phyloP scores from a whole-genome alignment of 75 land plant genomes.

The Picea glauca region DNA sequence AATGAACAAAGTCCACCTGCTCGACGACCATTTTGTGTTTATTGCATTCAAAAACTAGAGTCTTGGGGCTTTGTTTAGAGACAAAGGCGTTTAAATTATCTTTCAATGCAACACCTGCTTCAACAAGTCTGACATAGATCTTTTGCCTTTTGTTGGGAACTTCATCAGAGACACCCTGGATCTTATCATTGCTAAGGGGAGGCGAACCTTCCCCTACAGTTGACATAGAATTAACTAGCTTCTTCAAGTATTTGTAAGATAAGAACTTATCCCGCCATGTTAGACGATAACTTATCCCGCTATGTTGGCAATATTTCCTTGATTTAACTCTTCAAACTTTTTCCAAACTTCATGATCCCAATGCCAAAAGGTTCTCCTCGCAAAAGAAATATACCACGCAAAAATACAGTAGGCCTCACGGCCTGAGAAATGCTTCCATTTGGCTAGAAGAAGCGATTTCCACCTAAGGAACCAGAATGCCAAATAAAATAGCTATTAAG shows the following conservation, averaged over 20 bases:
- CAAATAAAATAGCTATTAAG: too few relatives aligned
- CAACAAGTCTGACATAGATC: background rate
- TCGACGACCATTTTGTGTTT: slow-evolving; percentile 4
- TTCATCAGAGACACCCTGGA: slow-evolving; percentile 2
- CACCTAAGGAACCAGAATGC: too few relatives aligned
- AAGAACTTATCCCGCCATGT: slow-evolving; percentile 83
- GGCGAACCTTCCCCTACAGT: background rate
- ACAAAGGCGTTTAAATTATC: background rate
- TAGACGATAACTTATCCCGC: slow-evolving; percentile 13
- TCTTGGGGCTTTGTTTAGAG: too few relatives aligned
- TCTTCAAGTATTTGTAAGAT: slow-evolving; percentile 83
- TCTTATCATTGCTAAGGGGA: background rate
- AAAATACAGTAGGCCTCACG: too few relatives aligned
- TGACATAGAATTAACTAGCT: slow-evolving; percentile 56
- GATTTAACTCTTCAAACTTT: too few relatives aligned
- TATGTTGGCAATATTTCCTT: too few relatives aligned
- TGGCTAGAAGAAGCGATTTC: too few relatives aligned
- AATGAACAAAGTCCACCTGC: slow-evolving; percentile 27
- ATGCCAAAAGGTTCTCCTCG: too few relatives aligned
- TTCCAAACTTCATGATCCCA: too few relatives aligned
- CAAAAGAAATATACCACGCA: too few relatives aligned
- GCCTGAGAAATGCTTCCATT: too few relatives aligned
- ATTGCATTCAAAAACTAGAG: background rate
- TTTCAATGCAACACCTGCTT: slow-evolving; percentile 5
- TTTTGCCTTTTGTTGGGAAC: slow-evolving; percentile 6